Percentiles rank a stretch among this genome's conserved stretches.
phyloP scores from a whole-genome alignment of 768 basidiomycete species.

The Amanita polypyramis region DNA sequence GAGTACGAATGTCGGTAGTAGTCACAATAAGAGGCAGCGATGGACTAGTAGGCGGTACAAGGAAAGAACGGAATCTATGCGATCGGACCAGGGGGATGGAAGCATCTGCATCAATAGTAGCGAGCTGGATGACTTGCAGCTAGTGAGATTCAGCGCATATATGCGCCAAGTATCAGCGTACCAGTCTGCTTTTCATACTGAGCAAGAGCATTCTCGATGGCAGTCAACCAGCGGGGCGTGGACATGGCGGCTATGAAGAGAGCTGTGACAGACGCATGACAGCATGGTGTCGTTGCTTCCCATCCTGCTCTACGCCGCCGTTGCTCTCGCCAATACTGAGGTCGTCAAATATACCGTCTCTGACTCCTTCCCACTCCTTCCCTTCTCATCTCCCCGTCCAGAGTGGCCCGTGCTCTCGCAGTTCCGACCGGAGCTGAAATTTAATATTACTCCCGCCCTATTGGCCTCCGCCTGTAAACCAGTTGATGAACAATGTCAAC shows the following conservation, averaged over 20 bases:
- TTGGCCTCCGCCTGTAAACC: background rate
- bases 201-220: constrained; percentile 31
- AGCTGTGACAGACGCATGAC: background rate
- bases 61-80: constrained; percentile 48
- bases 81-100: constrained; percentile 53
- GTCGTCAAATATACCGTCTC: constrained; percentile 45
- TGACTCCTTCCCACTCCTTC: constrained; percentile 14
- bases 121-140: constrained; percentile 46
- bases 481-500: constrained; percentile 18
- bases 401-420: constrained; percentile 5
- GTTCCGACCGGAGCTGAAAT: background rate
- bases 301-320: constrained; percentile 7
- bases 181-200: constrained; percentile 29
- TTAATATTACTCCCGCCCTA: constrained; percentile 4
- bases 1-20: constrained; percentile 64
- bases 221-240: constrained; percentile 36
- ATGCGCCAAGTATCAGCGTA: constrained; percentile 11
- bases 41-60: constrained; percentile 31
- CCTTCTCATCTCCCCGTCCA: constrained; percentile 20
- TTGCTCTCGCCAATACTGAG: constrained; percentile 48
- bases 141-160: background rate
- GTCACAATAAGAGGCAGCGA: constrained; percentile 50
- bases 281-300: constrained; percentile 4
- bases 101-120: constrained; percentile 35
- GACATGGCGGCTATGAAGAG: constrained; percentile 1